Percentiles rank a stretch among this genome's conserved stretches.
phyloP scores from a whole-genome alignment of 140 eudicot species.

The Flaveria floridana region DNA sequence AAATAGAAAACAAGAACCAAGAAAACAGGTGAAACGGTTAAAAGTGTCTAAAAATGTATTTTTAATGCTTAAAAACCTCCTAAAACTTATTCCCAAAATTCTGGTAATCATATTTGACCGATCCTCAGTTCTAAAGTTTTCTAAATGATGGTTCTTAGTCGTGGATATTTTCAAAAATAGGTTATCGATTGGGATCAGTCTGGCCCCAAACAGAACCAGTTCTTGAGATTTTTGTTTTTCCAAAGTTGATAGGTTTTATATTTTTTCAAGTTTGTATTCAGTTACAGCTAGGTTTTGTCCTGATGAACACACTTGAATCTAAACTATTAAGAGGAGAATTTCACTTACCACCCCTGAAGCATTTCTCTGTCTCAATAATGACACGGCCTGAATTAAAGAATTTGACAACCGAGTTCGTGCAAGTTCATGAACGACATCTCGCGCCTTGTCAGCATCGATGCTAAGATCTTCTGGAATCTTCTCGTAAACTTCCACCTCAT shows the following conservation, averaged over 20 bases:
- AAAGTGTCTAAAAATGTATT: not conserved
- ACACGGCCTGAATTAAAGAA: constrained; percentile 75
- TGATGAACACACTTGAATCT: not conserved
- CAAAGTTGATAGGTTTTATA: not conserved
- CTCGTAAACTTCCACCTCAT: constrained; percentile 77
- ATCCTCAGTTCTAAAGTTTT: not conserved
- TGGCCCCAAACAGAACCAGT: not conserved
- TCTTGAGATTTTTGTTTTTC: not conserved
- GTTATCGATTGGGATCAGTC: not conserved
- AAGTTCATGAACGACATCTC: constrained; percentile 64
- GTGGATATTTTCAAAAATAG: not conserved
- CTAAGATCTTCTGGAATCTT: constrained; percentile 82
- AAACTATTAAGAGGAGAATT: not conserved
- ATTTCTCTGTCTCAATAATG: constrained; percentile 80
- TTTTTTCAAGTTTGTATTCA: not conserved
- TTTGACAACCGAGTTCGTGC: constrained; percentile 65
- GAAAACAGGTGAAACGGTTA: not conserved
- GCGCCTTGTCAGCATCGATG: constrained; percentile 68
- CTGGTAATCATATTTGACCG: not conserved
- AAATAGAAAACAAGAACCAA: not conserved
- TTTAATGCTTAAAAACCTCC: not conserved
- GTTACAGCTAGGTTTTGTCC: not conserved
- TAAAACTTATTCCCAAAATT: not conserved
- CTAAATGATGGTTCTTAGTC: not conserved
- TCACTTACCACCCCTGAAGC: constrained; percentile 72